Base-by-base conservation (phyloP, 23 red algal species). In the Gracilaria domingensis region DNA sequence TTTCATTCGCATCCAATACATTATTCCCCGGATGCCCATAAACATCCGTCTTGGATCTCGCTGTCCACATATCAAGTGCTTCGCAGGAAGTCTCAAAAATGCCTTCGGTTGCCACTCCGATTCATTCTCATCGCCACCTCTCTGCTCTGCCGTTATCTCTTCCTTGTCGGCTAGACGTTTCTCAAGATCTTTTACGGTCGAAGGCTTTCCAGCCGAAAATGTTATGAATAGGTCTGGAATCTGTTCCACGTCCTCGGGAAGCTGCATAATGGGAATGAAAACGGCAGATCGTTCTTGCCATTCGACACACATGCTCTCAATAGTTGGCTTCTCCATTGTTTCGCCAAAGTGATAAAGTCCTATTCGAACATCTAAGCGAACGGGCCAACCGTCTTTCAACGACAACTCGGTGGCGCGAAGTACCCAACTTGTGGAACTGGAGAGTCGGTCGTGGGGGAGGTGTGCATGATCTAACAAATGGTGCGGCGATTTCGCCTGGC, bases 141-240 rank as follows among this genome's bases (percentile, higher is more conserved):
- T 79, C 56, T 23, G 16, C 18, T 61, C 54, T 16, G 82, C 33
- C 8, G 18, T 59, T 6, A 24, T 57, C 11, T 61, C 82, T 69
- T 69, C 57, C 8, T 76, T 76, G 23, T 56, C 53, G 17, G 81
- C 91, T 20, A 75, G 12, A 32, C 74, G 51, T 35, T 94, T 82
- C 64, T 94, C 91, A 18, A 94, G 50, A 42, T 80, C 72, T 45
- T 45, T 50, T 13, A 94, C 91, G 2, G 91, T 94, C 11, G 72
- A 81, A 12, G 91, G 91, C 70, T 94, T 94, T 62, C 91, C 53
- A 32, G 81, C 79, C n/a, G 48, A 88, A 23, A 96, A 24, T 11
- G 88, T 96, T 17, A 96, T 71, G 50, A 96, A 96, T 4, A 96
- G 56, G 40, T 96, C 94, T 37, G 94, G 94, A 84, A 96, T 87